These are phyloP conservation scores for Leccinum uliginosum DNA, from an alignment of 768 basidiomycete species.

Conservation along the genomic window DNA sequence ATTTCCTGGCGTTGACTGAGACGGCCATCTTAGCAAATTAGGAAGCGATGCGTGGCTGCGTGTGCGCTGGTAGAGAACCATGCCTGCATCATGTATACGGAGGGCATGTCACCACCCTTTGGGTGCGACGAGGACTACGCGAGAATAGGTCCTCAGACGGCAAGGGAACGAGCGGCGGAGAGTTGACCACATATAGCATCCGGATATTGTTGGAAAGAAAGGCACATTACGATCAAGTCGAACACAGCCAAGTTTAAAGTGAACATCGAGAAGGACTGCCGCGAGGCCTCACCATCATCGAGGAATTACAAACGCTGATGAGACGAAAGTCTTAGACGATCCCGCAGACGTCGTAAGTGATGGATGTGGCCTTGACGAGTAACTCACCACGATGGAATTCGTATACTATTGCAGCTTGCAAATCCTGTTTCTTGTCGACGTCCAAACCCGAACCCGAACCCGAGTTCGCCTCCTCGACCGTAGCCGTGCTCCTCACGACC, in stretches of 20 bases:
- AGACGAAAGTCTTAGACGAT: too few species aligned
- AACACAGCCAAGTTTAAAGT: slow-evolving; percentile 49
- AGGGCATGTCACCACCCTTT: too few species aligned
- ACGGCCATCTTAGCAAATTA: too few species aligned
- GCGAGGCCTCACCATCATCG: slow-evolving; percentile 68
- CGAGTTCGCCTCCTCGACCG: background rate
- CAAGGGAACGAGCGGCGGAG: slow-evolving; percentile 62
- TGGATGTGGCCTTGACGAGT: slow-evolving; percentile 79
- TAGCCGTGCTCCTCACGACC: slow-evolving; percentile 12
- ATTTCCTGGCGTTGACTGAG: slow-evolving; percentile 46
- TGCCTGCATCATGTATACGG: too few species aligned
- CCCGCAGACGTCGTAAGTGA: slow-evolving; percentile 54
- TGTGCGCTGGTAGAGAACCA: too few species aligned
- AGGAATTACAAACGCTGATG: slow-evolving; percentile 89
- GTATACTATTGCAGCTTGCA: slow-evolving; percentile 70
- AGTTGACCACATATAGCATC: slow-evolving; percentile 72
- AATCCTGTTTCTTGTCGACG: slow-evolving; percentile 8
- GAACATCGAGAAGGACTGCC: background rate
- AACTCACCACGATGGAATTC: slow-evolving; percentile 56
- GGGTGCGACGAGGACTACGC: too few species aligned
- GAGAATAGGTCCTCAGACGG: slow-evolving; percentile 70
- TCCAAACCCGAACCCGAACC: background rate
- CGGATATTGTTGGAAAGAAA: slow-evolving; percentile 68
- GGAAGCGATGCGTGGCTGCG: too few species aligned
- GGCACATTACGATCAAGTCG: slow-evolving; percentile 66